Conservation (phyloP, 805 yeast species). For the Maudiozyma saulgeensis region DNA sequence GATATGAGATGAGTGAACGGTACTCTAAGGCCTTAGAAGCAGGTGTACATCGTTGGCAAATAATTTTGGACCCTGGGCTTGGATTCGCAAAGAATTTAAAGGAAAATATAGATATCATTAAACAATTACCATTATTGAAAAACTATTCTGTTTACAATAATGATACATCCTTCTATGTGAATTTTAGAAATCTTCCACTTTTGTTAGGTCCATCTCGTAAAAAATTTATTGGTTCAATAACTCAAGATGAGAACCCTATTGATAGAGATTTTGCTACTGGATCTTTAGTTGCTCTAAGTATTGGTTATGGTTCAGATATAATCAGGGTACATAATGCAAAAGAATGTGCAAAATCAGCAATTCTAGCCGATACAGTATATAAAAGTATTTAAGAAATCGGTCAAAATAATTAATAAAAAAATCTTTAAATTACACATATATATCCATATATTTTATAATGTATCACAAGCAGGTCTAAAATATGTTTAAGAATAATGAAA, state of each 20-base stretch:
- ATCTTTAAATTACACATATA: too few relatives aligned
- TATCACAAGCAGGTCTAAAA: too few relatives aligned
- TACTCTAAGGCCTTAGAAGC: constrained; percentile 44
- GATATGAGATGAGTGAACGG: constrained; percentile 52
- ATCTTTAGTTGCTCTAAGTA: constrained; percentile 63
- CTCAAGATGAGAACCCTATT: constrained; percentile 44
- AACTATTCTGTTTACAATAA: constrained; percentile 31
- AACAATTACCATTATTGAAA: constrained; percentile 39
- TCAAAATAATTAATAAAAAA: too few relatives aligned
- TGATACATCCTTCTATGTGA: constrained; percentile 18
- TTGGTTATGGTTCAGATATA: constrained; percentile 66
- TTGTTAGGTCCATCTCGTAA: constrained; percentile 86
- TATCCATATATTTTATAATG: too few relatives aligned
- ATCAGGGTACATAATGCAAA: constrained; percentile 82
- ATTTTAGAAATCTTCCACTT: constrained; percentile 43
- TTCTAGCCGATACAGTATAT: constrained; percentile 58
- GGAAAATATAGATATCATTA: constrained; percentile 62
- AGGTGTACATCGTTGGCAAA: constrained; percentile 83
- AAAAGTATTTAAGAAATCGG: not conserved
- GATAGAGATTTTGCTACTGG: constrained; percentile 72
- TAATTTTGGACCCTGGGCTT: constrained; percentile 87
- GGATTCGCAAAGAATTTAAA: constrained; percentile 84
- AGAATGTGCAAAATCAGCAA: constrained; percentile 44
- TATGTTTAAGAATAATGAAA: too few relatives aligned
- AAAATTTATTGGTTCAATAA: constrained; percentile 69